Percentiles rank a stretch among this genome's conserved stretches.
Conservation (phyloP, 2,329 filamentous ascomycete species). For the Cryphonectria japonica region DNA sequence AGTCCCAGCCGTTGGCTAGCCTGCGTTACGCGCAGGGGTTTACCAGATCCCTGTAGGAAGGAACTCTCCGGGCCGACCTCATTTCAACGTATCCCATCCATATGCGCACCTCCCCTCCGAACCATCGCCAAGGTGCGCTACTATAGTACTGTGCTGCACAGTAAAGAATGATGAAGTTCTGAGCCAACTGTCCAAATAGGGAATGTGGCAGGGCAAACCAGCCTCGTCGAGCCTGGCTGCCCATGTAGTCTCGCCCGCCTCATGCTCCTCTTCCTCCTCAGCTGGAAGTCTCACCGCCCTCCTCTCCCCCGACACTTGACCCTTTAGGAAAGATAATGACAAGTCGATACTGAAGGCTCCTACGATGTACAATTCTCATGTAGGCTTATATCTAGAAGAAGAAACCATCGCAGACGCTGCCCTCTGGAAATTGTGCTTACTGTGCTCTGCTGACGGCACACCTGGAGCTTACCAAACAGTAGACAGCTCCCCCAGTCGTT, state of each 20-base stretch:
- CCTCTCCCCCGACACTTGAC: neutral
- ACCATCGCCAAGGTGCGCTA: neutral
- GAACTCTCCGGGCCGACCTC: neutral
- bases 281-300: neutral
- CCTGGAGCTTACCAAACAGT: neutral
- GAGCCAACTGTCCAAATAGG: neutral
- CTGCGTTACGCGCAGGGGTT: neutral
- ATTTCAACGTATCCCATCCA: neutral
- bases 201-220: neutral
- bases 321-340: neutral
- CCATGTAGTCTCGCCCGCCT: neutral
- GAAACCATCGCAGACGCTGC: neutral
- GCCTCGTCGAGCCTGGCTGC: neutral
- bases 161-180: neutral
- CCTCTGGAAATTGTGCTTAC: neutral
- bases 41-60: neutral
- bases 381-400: neutral
- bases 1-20: neutral
- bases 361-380: neutral
- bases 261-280: neutral
- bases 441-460: slow-evolving; percentile 1
- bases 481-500: neutral
- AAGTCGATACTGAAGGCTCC: neutral
- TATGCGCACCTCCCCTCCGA: neutral
- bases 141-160: neutral